Conservation (phyloP, 1,284 basidiomycete genomes). For the Ustilago crameri region DNA sequence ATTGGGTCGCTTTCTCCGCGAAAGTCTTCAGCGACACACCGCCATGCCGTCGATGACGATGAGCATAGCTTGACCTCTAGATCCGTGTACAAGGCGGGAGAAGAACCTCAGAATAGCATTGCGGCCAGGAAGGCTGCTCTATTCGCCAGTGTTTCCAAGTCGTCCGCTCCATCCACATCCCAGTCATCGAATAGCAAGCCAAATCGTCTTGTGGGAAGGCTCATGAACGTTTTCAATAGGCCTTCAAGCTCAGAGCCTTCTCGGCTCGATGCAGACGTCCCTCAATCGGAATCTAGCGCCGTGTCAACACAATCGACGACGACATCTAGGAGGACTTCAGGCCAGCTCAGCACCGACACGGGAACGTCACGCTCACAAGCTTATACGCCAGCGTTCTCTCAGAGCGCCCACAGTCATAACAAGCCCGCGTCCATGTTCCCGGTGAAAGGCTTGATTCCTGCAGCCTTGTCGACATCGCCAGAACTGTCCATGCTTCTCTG, state of each 20-base stretch:
- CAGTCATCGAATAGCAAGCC: slow-evolving; percentile 19
- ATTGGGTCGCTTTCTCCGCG: slow-evolving; percentile 14
- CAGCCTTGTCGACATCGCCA: slow-evolving; percentile 46
- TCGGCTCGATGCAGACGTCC: slow-evolving; percentile 1
- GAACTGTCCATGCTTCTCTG: slow-evolving; percentile 48
- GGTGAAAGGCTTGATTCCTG: slow-evolving; percentile 5
- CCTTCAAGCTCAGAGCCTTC: slow-evolving; percentile 20
- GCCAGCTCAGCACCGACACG: not conserved
- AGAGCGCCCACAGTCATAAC: slow-evolving; percentile 6
- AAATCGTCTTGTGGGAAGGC: slow-evolving; percentile 34
- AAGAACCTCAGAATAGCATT: slow-evolving; percentile 34
- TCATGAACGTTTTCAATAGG: slow-evolving; percentile 38
- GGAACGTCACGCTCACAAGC: slow-evolving; percentile 7
- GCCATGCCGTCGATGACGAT: slow-evolving; percentile 37
- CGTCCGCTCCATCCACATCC: slow-evolving; percentile 27
- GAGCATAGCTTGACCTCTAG: slow-evolving; percentile 2
- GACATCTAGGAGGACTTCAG: not conserved
- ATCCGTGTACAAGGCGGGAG: slow-evolving; percentile 20
- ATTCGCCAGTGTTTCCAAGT: slow-evolving; percentile 20
- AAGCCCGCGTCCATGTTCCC: slow-evolving; percentile 34
- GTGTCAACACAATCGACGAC: not conserved
- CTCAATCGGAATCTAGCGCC: slow-evolving; percentile 5
- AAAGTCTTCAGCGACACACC: slow-evolving; percentile 29
- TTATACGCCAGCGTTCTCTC: slow-evolving; percentile 15
- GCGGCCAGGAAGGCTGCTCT: slow-evolving; percentile 40